phyloP scores from a whole-genome alignment of 2,329 filamentous ascomycete genomes.

The Spiromastix sp. region DNA sequence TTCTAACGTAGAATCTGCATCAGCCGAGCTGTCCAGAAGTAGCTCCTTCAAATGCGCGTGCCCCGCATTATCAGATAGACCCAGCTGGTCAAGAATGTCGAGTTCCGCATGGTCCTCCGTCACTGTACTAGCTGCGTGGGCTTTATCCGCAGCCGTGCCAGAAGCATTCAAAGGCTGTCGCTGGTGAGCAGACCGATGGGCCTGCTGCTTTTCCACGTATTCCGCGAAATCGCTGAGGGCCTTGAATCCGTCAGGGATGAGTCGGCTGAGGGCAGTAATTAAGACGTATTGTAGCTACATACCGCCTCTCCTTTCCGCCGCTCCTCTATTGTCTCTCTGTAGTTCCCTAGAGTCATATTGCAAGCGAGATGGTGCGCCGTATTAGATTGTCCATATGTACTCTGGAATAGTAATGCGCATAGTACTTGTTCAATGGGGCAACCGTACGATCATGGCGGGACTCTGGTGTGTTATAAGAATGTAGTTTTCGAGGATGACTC shows the following conservation, averaged over 20 bases:
- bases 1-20: constrained; percentile 48
- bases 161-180: constrained; percentile 16
- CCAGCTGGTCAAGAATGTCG: constrained; percentile 73
- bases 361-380: neutral
- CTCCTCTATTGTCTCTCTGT: constrained; percentile 62
- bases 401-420: constrained; percentile 5
- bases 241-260: constrained; percentile 23
- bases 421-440: constrained; percentile 7
- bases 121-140: constrained; percentile 26
- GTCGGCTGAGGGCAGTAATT: constrained; percentile 1
- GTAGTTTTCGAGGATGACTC: no score
- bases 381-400: neutral
- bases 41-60: constrained; percentile 64
- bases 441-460: constrained; percentile 13
- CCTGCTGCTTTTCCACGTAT: constrained; percentile 91
- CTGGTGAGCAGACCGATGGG: constrained; percentile 34
- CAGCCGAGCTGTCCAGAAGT: constrained; percentile 48
- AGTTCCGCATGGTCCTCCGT: constrained; percentile 74
- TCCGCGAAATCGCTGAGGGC: constrained; percentile 95
- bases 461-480: no score
- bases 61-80: constrained; percentile 53
- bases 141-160: constrained; percentile 30
- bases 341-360: constrained; percentile 27
- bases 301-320: constrained; percentile 80
- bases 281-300: constrained; percentile 23